Base-by-base conservation (phyloP, 2,329 filamentous ascomycete genomes). In the Verticillium isaacii region DNA sequence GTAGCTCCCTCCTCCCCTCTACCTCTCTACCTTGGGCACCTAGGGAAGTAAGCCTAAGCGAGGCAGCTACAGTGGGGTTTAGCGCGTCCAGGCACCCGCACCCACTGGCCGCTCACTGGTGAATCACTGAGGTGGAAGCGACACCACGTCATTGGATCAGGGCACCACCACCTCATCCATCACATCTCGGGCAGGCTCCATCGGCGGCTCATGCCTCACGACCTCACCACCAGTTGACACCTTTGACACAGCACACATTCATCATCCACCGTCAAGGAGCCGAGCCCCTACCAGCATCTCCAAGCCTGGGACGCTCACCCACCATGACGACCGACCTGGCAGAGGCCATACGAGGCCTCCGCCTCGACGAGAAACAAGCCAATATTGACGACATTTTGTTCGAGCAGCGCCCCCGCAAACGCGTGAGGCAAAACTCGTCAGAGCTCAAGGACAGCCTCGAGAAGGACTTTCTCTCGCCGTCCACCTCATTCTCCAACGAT, bases 381-480 rank as follows among this genome's bases (percentile, higher is more conserved):
- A 52, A 61, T 32, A 85, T 89, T 65, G 87, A 90, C 70, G 77
- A 83, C 63, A 78, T 89, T 60, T 78, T 89, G 61, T 81, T 85
- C 66, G 69, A 76, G 66, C 72, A 73, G 63, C 64, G 76, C 56
- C 75, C 78, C 57, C 77, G 75, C 63, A 78, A 78, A 66, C 76
- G 75, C 63, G 66, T 73, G 62, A 80, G 70, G 68, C 84, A 82
- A 74, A 81, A 83, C 75, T 81, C 82, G 45, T 80, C 86, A n/a
- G 82, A 83, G 36, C 78, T 94, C 63, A 91, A 91, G 75, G 78
- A 79, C 56, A 82, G 87, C 64, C 83, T 98, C 5, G 92, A 96
- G 75, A 71, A 83, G 60, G 87, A 90, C 56, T 95, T 94, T 70
- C 80, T 99, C 32, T 87, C 86, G 2, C 94, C 95, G 0, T 91